Evolutionary conservation across 2,329 filamentous ascomycete genomes (phyloP).

Genomic region (Aspergillus hortae): DNA sequence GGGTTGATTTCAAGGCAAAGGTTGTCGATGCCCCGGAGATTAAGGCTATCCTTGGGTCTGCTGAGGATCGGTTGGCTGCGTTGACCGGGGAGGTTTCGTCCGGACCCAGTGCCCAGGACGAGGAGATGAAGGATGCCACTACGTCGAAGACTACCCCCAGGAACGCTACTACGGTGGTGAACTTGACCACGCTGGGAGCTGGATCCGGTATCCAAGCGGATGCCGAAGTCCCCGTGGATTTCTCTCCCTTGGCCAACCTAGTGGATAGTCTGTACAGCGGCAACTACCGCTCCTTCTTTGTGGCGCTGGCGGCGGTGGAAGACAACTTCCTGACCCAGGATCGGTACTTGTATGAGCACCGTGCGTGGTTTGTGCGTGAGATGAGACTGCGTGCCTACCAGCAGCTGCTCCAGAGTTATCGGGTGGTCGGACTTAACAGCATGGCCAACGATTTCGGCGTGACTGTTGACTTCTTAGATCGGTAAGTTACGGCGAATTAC

Average conservation of each 20-base stretch:
- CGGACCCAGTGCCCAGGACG: constrained; percentile 72
- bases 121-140: constrained; percentile 66
- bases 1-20: constrained; percentile 98
- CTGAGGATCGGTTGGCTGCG: constrained; percentile 81
- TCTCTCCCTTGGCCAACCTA: constrained; percentile 79
- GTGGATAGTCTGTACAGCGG: constrained; percentile 91
- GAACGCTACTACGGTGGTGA: constrained; percentile 69
- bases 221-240: constrained; percentile 79
- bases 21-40: constrained; percentile 98
- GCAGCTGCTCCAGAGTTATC: constrained; percentile 94
- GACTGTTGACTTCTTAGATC: constrained; percentile 91
- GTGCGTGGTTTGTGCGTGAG: constrained; percentile 95
- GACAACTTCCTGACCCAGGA: constrained; percentile 92
- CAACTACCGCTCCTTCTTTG: constrained; percentile 92
- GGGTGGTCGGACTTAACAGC: constrained; percentile 91
- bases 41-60: constrained; percentile 89
- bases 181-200: constrained; percentile 77
- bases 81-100: constrained; percentile 76
- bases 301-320: constrained; percentile 82
- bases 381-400: constrained; percentile 97
- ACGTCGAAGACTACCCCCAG: constrained; percentile 50
- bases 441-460: constrained; percentile 98
- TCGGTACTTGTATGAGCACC: constrained; percentile 92
- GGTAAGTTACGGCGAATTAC: constrained; percentile 52
- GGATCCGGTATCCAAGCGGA: constrained; percentile 65